Evolutionary conservation across 768 basidiomycete genomes (phyloP), one percentile per base, ranked within the genome.

Genomic region (Melanogaster broomeanus): DNA sequence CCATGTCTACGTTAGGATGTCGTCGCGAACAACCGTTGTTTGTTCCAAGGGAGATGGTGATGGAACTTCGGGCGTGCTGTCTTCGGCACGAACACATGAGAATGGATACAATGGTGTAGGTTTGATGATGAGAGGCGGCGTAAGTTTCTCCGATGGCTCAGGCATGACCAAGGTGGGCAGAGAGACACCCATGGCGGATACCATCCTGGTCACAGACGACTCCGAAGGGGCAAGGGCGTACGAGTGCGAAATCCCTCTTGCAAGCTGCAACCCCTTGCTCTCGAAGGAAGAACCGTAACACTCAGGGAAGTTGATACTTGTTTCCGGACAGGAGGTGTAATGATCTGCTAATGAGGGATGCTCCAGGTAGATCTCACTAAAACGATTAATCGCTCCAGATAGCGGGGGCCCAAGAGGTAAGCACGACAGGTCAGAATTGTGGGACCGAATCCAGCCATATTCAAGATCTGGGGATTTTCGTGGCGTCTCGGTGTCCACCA

Each of bases 91-190:
- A 40, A 49, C 13, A 42, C 65, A 68, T 19, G 67, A 57, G 22
- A 47, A 37, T 0, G 67, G 68, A 43, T 69, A 71, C 35, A 62
- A 19, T 7, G 67, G 62, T 19, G 53, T 69, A 9, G 67, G 69
- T 48, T 49, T 65, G 51, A 70, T 48, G 22, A 71, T 34, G 35
- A 51, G 42, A 31, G 65, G 63, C 21, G 59, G 48, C 38, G 52
- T 45, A 33, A 49, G 40, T 27, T 50, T 27, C 33, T 58, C 53
- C 16, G 46, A 42, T n/a, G 57, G 35, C 43, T 49, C 54, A 28
- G 50, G 48, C 31, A 30, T 19, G 9, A 41, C n/a, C 27, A 34
- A 46, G 30, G 39, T 34, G 6, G 43, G 18, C 30, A 56, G 42
- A 25, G 41, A 43, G 8, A 41, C 18, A 16, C 21, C 22, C 16